Percentiles rank a stretch among this genome's conserved stretches.
These are phyloP conservation scores for Dactylonectria estremocensis DNA, from an alignment of 2,329 filamentous ascomycete genomes.

Conservation along the genomic window DNA sequence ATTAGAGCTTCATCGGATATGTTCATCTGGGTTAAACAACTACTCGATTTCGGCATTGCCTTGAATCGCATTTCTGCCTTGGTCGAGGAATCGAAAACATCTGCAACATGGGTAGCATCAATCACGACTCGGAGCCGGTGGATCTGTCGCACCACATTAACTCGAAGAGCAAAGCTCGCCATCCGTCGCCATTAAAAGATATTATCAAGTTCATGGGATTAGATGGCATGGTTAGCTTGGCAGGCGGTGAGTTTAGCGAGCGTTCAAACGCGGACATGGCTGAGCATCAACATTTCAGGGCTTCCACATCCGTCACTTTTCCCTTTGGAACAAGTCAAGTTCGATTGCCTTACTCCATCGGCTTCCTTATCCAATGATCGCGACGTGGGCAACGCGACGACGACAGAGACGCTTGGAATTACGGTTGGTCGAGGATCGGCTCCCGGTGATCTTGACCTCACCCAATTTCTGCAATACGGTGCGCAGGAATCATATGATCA, in stretches of 20 bases:
- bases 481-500: neutral
- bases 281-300: slow-evolving; percentile 31
- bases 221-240: slow-evolving; percentile 54
- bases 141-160: slow-evolving; percentile 53
- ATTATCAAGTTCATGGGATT: slow-evolving; percentile 53
- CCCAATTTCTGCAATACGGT: slow-evolving; percentile 41
- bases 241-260: slow-evolving; percentile 42
- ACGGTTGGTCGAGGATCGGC: slow-evolving; percentile 20
- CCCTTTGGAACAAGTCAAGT: slow-evolving; percentile 38
- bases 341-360: slow-evolving; percentile 27
- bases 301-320: slow-evolving; percentile 51
- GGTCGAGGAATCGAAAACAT: neutral
- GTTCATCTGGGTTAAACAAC: neutral
- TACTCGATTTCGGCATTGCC: neutral
- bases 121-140: slow-evolving; percentile 12
- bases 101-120: slow-evolving; percentile 26
- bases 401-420: slow-evolving; percentile 12
- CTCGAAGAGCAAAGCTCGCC: slow-evolving; percentile 46
- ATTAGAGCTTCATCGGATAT: neutral
- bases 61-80: too few species aligned
- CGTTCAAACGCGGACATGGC: neutral
- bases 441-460: slow-evolving; percentile 33
- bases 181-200: slow-evolving; percentile 52
- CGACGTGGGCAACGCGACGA: neutral
- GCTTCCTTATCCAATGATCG: slow-evolving; percentile 10